Evolutionary conservation across 2,329 filamentous ascomycete species (phyloP), one percentile per base, ranked within the genome.

Genomic region (Blastomyces emzantsi): DNA sequence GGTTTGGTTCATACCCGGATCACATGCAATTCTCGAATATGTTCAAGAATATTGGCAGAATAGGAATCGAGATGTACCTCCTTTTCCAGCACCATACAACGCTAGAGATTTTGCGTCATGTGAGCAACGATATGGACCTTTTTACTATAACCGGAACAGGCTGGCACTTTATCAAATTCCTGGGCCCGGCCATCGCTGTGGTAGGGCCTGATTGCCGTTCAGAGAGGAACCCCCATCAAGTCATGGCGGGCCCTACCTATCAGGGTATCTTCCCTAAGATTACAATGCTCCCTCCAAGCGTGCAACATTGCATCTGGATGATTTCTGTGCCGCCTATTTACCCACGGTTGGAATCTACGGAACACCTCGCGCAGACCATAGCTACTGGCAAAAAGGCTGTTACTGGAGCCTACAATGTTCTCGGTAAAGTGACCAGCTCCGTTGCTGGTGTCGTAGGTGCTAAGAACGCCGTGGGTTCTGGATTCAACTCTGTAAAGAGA

Each of bases 41-140:
- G 79, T 97, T 99, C 81, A 97, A 96, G 78, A 97, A 97, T 73
- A 96, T 97, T 71, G 94, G 94, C 30, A 87, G 94, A 47, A 88
- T 99, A 66, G 94, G 92, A 28, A 92, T 95, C 63, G 92, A 97
- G 69, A 97, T 97, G 92, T 99, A 97, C 73, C 83, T 99, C 45
- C 84, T 99, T 8, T 99, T 99, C 82, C 94, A 99, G 73, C 94
- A 99, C 73, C 94, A 99, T 75, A 97, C 94, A 0, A 97, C 93
- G 0, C 82, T 95, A 2, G 94, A 97, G 73, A 90, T 97, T 52
- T 85, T 99, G 64, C 89, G 92, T 61, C 93, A 96, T 69, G 88
- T 96, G 64, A 89, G 84, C 71, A 90, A 90, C 57, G 94, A 99
- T 72, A 83, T 87, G 58, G 94, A 99, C 70, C 85, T 99, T 6